phyloP scores from a whole-genome alignment of 805 yeast genomes.

The Starmerella floris region DNA sequence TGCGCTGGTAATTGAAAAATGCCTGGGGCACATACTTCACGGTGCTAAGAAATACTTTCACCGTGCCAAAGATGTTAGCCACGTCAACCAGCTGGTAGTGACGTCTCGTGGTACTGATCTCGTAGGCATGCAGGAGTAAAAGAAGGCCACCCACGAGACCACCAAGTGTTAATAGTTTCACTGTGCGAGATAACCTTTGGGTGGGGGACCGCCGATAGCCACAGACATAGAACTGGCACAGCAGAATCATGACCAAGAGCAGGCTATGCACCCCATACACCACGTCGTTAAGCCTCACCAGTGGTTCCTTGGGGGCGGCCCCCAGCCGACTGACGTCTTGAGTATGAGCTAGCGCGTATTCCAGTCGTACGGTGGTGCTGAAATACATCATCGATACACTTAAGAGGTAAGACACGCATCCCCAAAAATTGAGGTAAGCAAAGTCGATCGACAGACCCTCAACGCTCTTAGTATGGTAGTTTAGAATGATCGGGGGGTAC shows the following conservation, averaged over 20 bases:
- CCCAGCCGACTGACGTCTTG: conserved; percentile 9
- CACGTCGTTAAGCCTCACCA: conserved; percentile 34
- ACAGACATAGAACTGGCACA: conserved; percentile 30
- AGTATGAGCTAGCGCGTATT: conserved; percentile 27
- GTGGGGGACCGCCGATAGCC: conserved; percentile 27
- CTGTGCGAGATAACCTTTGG: conserved; percentile 25
- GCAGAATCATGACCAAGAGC: conserved; percentile 26
- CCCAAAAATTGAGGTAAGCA: conserved; percentile 27
- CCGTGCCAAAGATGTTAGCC: conserved; percentile 33
- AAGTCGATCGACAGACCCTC: conserved; percentile 31
- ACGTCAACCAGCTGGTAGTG: conserved; percentile 29
- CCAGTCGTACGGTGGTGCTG: conserved; percentile 26
- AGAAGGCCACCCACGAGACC: conserved; percentile 18
- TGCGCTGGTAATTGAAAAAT: conserved; percentile 31
- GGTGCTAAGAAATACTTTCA: conserved; percentile 34
- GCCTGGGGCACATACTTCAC: conserved; percentile 40
- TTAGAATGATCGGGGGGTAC: conserved; percentile 29
- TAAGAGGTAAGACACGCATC: conserved; percentile 27
- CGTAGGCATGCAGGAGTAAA: conserved; percentile 23
- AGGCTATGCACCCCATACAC: conserved; percentile 36
- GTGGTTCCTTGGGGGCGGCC: conserved; percentile 26
- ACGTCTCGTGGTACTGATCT: conserved; percentile 20
- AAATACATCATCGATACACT: conserved; percentile 26
- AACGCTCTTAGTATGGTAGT: conserved; percentile 24
- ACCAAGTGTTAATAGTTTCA: conserved; percentile 16